Evolutionary conservation across 225 moss, liverwort and hornwort genomes (phyloP).

Genomic region (Straminergon stramineum): DNA sequence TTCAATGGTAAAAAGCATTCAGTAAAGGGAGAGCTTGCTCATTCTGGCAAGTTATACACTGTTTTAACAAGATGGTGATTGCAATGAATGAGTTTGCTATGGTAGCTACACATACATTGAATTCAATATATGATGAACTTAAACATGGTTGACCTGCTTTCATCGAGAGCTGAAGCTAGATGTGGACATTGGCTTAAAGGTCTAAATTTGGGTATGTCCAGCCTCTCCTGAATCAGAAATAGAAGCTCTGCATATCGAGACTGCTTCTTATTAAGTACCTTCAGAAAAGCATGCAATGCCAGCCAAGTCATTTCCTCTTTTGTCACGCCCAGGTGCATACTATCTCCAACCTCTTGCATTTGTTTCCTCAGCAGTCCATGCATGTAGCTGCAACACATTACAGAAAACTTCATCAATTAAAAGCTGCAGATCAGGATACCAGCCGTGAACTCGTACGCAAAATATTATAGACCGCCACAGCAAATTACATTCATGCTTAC

Average conservation of each 20-base stretch:
- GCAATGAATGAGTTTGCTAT: not conserved
- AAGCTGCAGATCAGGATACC: not conserved
- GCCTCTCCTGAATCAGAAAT: conserved; percentile 29
- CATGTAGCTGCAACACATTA: conserved; percentile 61
- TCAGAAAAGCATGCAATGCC: conserved; percentile 61
- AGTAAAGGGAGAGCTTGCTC: not conserved
- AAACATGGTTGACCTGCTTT: conserved; percentile 80
- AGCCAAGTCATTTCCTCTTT: conserved; percentile 77
- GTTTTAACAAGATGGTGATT: not conserved
- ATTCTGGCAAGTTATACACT: not conserved
- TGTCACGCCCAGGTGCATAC: conserved; percentile 28
- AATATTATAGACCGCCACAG: not conserved
- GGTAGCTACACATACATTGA: not conserved
- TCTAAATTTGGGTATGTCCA: conserved; percentile 31
- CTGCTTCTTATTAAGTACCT: conserved; percentile 74
- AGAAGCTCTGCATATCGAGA: conserved; percentile 62
- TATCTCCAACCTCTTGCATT: conserved; percentile 63
- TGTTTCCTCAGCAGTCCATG: conserved; percentile 69
- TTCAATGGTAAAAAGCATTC: not conserved
- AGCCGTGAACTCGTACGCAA: not conserved
- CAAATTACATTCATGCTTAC: conserved; percentile 5
- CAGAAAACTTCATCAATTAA: not conserved
- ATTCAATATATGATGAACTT: conserved; percentile 66
- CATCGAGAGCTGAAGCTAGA: conserved; percentile 66
- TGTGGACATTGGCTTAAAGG: conserved; percentile 37